Evolutionary conservation across 2,329 filamentous ascomycete genomes (phyloP), one percentile per base, ranked within the genome.

Genomic region (Cordyceps tenuipes): DNA sequence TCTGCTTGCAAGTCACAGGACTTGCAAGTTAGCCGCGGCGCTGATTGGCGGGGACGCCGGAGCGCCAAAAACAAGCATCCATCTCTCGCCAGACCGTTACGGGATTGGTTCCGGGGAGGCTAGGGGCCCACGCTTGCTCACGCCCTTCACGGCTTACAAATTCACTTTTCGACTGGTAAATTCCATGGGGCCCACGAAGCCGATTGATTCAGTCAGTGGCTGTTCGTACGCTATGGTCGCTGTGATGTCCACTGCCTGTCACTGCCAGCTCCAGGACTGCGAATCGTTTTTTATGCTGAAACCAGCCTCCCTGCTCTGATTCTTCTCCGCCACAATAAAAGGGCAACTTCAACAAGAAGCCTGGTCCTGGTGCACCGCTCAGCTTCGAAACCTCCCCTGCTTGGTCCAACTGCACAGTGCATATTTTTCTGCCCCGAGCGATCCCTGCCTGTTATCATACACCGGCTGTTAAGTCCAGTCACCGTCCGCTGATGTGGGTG

Each of bases 111-210:
- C 57, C 41, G 43, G 29, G 57, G 57, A 47, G 49, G 26, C 46
- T 46, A 29, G 29, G 5, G 15, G 29, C 29, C 48, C 29, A 6
- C 17, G 19, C n/a, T 10, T 46, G 15, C 26, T 31, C 31, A 19
- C 48, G 29, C 26, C 21, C n/a, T 31, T 50, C n/a, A 43, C 55
- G 51, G 58, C 58, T 60, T 60, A 60, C 58, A 60, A 60, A 60
- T 60, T 51, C 58, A 21, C 12, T 60, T 59, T 60, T 55, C 50
- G 55, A 46, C 58, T 60, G 58, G 58, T 19, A 60, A 60, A 50
- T 55, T 60, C 58, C 51, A 60, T 39, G n/a, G 43, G 44, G 19
- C 23, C 54, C 52, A 31, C 50, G 31, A 12, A n/a, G n/a, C 2
- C 50, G 50, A 52, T 52, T 52, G 50, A 52, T 46, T 55, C 52